Conservation (phyloP, 116 monocot genomes). For the Iris pallida region DNA sequence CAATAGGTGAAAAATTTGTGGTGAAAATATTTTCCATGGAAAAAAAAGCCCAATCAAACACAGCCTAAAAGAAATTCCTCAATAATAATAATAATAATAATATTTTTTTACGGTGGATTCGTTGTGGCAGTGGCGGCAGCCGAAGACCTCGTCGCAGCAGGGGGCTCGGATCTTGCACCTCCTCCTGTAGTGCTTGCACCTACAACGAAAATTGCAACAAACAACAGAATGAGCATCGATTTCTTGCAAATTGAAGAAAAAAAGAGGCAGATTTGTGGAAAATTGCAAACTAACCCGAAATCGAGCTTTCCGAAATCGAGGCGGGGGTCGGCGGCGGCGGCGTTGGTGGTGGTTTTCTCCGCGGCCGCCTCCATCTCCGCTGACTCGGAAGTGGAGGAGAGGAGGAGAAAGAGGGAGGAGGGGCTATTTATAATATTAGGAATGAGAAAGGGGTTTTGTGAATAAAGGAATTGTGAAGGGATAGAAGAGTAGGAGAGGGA, state of each 20-base stretch:
- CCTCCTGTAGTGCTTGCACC: conserved; percentile 49
- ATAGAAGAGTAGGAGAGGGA: too few relatives aligned
- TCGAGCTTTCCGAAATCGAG: conserved; percentile 22
- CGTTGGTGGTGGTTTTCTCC: too few relatives aligned
- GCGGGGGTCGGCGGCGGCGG: conserved; percentile 11
- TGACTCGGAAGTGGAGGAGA: not conserved
- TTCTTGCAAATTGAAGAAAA: not conserved
- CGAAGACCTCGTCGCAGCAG: conserved; percentile 40
- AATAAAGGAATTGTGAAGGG: too few relatives aligned
- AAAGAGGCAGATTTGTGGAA: not conserved
- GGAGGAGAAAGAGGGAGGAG: too few relatives aligned
- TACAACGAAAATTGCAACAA: not conserved
- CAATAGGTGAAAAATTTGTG: too few relatives aligned
- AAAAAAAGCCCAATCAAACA: too few relatives aligned
- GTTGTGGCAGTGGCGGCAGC: conserved; percentile 55
- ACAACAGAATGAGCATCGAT: not conserved
- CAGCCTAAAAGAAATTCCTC: not conserved
- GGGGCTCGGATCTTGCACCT: conserved; percentile 60
- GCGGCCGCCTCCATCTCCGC: too few relatives aligned
- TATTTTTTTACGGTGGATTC: conserved; percentile 48
- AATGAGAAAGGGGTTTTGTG: too few relatives aligned
- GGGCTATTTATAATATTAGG: too few relatives aligned
- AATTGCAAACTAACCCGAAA: conserved; percentile 1
- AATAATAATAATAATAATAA: not conserved
- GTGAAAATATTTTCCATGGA: too few relatives aligned